These are phyloP conservation scores for Coemansia sp. DNA, from an alignment of 192 early-diverging fungal species.

Conservation along the genomic window DNA sequence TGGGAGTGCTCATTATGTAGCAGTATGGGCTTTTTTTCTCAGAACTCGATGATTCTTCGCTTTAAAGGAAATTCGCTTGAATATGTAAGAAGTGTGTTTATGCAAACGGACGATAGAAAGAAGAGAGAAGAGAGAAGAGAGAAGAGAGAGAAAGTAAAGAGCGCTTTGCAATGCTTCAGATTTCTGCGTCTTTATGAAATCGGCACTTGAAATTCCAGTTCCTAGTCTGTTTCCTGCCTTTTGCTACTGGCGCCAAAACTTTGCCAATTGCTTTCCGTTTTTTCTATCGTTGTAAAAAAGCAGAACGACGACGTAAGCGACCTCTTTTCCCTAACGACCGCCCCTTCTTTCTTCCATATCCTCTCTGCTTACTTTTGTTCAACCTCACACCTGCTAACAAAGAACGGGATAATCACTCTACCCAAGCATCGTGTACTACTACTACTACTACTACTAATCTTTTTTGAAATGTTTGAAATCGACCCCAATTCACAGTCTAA, in stretches of 20 bases:
- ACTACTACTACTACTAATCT: neutral
- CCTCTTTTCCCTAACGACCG: no score
- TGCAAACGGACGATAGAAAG: neutral
- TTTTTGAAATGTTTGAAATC: conserved; percentile 37
- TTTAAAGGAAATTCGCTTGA: neutral
- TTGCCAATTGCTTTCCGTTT: no score
- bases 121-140: neutral
- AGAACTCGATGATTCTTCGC: neutral
- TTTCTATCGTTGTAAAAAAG: no score
- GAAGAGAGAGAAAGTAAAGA: neutral
- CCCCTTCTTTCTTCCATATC: no score
- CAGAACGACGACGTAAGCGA: no score
- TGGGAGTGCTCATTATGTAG: conserved; percentile 29
- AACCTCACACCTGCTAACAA: no score
- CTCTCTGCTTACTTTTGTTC: no score
- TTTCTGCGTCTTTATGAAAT: neutral
- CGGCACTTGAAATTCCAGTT: neutral
- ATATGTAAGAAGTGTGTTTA: neutral
- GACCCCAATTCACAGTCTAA: conserved; percentile 89
- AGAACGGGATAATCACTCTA: no score
- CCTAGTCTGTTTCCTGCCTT: no score
- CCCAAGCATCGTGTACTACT: neutral
- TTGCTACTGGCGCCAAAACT: no score
- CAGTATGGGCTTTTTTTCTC: neutral
- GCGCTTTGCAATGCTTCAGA: no score